phyloP scores from a whole-genome alignment of 805 yeast species.

The Zygosaccharomyces bisporus region DNA sequence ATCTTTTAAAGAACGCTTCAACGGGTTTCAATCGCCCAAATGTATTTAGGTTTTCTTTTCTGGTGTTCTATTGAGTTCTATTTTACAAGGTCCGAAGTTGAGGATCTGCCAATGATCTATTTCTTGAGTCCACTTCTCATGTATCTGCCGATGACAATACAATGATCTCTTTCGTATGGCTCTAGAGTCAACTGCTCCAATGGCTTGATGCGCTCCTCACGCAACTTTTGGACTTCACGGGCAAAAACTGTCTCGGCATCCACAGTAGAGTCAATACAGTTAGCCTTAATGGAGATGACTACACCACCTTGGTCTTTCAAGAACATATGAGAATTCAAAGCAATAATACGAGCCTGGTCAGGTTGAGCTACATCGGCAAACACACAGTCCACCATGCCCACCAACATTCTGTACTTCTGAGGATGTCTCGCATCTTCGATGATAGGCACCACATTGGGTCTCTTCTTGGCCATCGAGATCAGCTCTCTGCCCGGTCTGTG shows the following conservation, averaged over 20 bases:
- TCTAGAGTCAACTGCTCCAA: slow-evolving; percentile 97
- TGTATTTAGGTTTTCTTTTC: neutral
- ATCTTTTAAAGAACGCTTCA: neutral
- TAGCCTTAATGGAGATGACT: slow-evolving; percentile 97
- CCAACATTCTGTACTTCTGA: slow-evolving; percentile 97
- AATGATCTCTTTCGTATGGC: slow-evolving; percentile 99
- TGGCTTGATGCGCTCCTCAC: slow-evolving; percentile 98
- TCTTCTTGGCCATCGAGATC: slow-evolving; percentile 99
- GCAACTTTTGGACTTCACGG: slow-evolving; percentile 96
- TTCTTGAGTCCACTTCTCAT: slow-evolving; percentile 72
- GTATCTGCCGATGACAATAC: slow-evolving; percentile 97
- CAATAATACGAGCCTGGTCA: slow-evolving; percentile 99
- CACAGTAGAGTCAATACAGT: slow-evolving; percentile 99
- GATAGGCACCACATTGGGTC: slow-evolving; percentile 98
- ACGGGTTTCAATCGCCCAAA: slow-evolving; percentile 1
- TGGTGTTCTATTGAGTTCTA: slow-evolving; percentile 7
- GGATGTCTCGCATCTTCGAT: slow-evolving; percentile 99
- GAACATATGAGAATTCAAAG: slow-evolving; percentile 96
- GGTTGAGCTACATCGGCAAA: slow-evolving; percentile 99
- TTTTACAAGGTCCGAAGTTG: slow-evolving; percentile 18
- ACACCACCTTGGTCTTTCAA: slow-evolving; percentile 98
- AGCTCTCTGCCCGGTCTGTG: slow-evolving; percentile 99
- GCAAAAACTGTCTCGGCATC: slow-evolving; percentile 99
- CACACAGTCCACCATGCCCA: slow-evolving; percentile 98
- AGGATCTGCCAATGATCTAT: slow-evolving; percentile 18